Conservation (phyloP, 768 basidiomycete species). For the Kwoniella dendrophila region DNA sequence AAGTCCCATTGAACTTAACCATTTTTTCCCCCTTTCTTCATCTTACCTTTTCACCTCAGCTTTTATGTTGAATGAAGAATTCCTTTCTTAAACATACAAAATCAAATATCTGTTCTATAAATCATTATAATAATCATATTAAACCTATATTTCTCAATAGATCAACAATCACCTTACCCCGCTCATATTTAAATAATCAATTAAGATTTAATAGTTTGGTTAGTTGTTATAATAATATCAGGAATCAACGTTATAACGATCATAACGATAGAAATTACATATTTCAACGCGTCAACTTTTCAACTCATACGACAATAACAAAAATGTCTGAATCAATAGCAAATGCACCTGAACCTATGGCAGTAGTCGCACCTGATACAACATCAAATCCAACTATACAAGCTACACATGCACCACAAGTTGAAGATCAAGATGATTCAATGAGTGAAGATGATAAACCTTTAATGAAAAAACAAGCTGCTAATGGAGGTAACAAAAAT, state of each 20-base stretch:
- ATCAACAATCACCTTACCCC: background rate
- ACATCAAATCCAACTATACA: slow-evolving; percentile 11
- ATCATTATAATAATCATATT: background rate
- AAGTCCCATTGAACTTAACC: slow-evolving; percentile 8
- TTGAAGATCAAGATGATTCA: slow-evolving; percentile 21
- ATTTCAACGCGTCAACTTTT: slow-evolving; percentile 3
- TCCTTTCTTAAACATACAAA: background rate
- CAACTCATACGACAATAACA: background rate
- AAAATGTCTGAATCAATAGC: slow-evolving; percentile 20
- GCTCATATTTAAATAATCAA: background rate
- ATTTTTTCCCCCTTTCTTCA: slow-evolving; percentile 3
- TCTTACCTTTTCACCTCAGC: background rate
- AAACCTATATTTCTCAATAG: background rate
- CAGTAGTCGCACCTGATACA: slow-evolving; percentile 40
- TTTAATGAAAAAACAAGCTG: slow-evolving; percentile 15
- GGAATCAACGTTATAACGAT: background rate
- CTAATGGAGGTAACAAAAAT: slow-evolving; percentile 14
- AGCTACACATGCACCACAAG: slow-evolving; percentile 38
- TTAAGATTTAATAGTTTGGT: background rate
- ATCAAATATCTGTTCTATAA: background rate
- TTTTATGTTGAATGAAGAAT: background rate
- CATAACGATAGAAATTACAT: background rate
- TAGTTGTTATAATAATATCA: background rate
- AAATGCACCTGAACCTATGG: slow-evolving; percentile 29
- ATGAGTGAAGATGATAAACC: slow-evolving; percentile 34